These are phyloP conservation scores for Manihot esculenta DNA, from an alignment of 441 rosid species.

Conservation along the genomic window DNA sequence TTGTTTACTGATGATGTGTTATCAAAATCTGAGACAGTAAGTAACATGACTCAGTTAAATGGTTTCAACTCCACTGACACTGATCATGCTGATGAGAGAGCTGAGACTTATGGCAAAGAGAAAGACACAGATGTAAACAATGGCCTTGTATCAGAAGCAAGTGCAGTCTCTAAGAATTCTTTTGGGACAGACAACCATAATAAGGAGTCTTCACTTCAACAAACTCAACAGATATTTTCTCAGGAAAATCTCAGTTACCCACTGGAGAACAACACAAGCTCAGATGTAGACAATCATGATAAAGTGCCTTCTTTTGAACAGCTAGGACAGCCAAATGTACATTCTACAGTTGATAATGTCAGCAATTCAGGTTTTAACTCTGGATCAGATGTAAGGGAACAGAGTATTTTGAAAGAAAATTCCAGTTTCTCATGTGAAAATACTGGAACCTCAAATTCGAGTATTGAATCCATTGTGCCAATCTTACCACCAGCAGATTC, in stretches of 20 bases:
- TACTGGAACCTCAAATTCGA: conserved; percentile 14
- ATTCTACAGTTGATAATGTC: conserved; percentile 5
- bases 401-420: conserved; percentile 26
- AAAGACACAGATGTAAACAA: conserved; percentile 20
- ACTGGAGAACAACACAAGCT: conserved; percentile 13
- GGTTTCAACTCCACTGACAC: conserved; percentile 23
- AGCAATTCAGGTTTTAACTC: conserved; percentile 16
- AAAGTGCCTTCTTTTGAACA: conserved; percentile 19
- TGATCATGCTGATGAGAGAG: conserved; percentile 23
- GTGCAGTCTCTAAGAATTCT: conserved; percentile 19
- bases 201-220: conserved; percentile 22
- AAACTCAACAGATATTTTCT: conserved; percentile 21
- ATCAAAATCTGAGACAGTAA: conserved; percentile 5
- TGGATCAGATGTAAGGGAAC: conserved; percentile 18
- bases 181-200: conserved; percentile 13
- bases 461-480: conserved; percentile 13
- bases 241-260: conserved; percentile 21
- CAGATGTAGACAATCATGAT: conserved; percentile 10
- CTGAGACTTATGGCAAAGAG: conserved; percentile 6
- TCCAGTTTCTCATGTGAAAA: conserved; percentile 21
- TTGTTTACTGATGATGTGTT: conserved; percentile 14
- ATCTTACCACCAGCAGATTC: conserved; percentile 19
- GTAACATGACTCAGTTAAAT: conserved; percentile 14
- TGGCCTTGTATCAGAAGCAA: conserved; percentile 22
- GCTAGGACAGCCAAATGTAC: conserved; percentile 4